A percentile compares a stretch with the other conserved stretches of the same genome.
These are phyloP conservation scores for Rehmannia glutinosa DNA, from an alignment of 257 asterid genomes.

Conservation along the genomic window DNA sequence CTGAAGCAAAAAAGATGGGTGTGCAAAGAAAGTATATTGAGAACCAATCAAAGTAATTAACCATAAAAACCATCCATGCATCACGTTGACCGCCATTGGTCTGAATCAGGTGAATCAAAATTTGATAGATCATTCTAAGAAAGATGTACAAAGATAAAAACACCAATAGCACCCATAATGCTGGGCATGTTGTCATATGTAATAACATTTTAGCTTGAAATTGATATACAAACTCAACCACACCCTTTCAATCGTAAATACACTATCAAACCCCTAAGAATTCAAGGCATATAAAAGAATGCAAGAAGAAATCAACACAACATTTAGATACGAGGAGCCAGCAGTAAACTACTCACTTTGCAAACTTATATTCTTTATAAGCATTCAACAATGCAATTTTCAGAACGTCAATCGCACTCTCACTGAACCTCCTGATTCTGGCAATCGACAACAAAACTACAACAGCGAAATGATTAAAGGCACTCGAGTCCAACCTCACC, in stretches of 20 bases:
- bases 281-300: neutral
- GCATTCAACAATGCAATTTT: conserved; percentile 58
- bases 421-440: conserved; percentile 69
- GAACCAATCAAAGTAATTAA: conserved; percentile 12
- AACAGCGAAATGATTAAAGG: conserved; percentile 74
- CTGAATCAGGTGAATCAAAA: neutral
- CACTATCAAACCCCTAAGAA: neutral
- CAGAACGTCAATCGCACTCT: conserved; percentile 62
- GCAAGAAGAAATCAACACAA: neutral
- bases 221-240: neutral
- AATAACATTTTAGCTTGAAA: neutral
- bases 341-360: conserved; percentile 41
- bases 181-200: neutral
- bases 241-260: neutral
- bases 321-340: neutral
- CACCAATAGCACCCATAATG: conserved; percentile 2
- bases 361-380: conserved; percentile 62
- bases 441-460: conserved; percentile 72
- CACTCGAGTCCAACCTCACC: conserved; percentile 60
- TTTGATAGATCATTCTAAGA: neutral
- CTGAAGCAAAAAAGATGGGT: conserved; percentile 38
- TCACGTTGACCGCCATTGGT: neutral
- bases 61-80: conserved; percentile 5
- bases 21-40: conserved; percentile 2
- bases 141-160: neutral